Percentiles rank a stretch among this genome's conserved stretches.
Conservation (phyloP, 441 rosid genomes). For the Dalechampia spathulata region DNA sequence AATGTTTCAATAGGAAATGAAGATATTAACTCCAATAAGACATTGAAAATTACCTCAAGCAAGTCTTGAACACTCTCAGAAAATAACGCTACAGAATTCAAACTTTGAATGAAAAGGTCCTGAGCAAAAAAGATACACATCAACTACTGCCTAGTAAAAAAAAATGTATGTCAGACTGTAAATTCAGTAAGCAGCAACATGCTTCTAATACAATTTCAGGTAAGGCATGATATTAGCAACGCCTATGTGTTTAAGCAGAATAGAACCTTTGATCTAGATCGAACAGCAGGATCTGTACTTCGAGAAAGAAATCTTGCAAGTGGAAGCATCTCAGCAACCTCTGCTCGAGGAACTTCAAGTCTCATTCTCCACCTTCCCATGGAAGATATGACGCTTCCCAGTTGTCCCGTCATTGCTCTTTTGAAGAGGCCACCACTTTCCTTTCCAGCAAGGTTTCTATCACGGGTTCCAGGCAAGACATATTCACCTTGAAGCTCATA, state of each 20-base stretch:
- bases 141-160: no score
- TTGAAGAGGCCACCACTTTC: slow-evolving; percentile 70
- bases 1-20: slow-evolving; percentile 8
- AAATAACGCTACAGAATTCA: slow-evolving; percentile 70
- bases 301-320: slow-evolving; percentile 97
- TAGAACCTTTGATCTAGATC: slow-evolving; percentile 86
- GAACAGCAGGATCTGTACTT: slow-evolving; percentile 98
- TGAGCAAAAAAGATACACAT: slow-evolving; percentile 29
- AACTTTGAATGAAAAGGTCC: slow-evolving; percentile 94
- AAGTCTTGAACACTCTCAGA: slow-evolving; percentile 79
- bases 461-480: slow-evolving; percentile 94
- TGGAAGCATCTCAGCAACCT: slow-evolving; percentile 99
- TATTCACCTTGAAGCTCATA: slow-evolving; percentile 99
- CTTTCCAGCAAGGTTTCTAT: slow-evolving; percentile 65
- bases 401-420: slow-evolving; percentile 95
- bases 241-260: slow-evolving; percentile 15
- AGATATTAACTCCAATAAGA: slow-evolving; percentile 1
- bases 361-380: slow-evolving; percentile 99
- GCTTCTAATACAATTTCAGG: neutral
- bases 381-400: slow-evolving; percentile 94
- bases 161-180: slow-evolving; percentile 5
- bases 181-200: neutral
- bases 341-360: slow-evolving; percentile 98
- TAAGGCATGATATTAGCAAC: neutral
- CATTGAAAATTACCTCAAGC: slow-evolving; percentile 59